These are phyloP conservation scores for Cladosporium sp. DNA, from an alignment of 2,329 filamentous ascomycete species.

Conservation along the genomic window DNA sequence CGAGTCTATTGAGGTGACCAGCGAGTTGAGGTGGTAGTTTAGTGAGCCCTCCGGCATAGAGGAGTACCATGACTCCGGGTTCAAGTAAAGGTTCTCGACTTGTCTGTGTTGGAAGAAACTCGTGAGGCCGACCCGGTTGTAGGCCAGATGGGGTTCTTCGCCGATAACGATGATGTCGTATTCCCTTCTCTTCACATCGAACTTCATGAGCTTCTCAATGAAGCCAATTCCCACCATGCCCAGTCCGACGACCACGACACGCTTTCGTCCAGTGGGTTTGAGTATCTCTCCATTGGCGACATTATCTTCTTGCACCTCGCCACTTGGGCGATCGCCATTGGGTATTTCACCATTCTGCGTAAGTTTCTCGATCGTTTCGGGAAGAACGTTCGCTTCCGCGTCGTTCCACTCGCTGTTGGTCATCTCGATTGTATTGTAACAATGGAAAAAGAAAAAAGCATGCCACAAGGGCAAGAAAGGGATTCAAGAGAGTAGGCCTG, in stretches of 20 bases:
- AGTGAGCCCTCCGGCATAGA: slow-evolving; percentile 67
- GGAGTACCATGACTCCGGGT: slow-evolving; percentile 78
- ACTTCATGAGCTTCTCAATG: slow-evolving; percentile 86
- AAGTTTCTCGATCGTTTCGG: slow-evolving; percentile 44
- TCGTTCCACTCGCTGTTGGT: slow-evolving; percentile 50
- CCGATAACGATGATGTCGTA: slow-evolving; percentile 84
- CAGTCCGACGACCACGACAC: slow-evolving; percentile 78
- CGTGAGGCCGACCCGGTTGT: slow-evolving; percentile 86
- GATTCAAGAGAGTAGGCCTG: not conserved
- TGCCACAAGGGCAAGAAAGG: not conserved
- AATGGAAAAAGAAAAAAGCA: not conserved
- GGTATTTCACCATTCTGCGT: slow-evolving; percentile 26
- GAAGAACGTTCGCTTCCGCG: slow-evolving; percentile 46
- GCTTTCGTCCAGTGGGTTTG: slow-evolving; percentile 54
- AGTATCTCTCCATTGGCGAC: slow-evolving; percentile 31
- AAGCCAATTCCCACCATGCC: slow-evolving; percentile 69
- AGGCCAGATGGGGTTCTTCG: slow-evolving; percentile 83
- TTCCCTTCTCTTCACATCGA: slow-evolving; percentile 71
- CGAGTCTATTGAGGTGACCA: slow-evolving; percentile 67
- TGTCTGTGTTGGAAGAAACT: slow-evolving; percentile 85
- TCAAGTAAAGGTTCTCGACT: slow-evolving; percentile 85
- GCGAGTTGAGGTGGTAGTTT: slow-evolving; percentile 73
- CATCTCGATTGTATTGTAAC: slow-evolving; percentile 29
- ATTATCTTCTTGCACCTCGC: not conserved
- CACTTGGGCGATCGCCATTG: not conserved